These are phyloP conservation scores for carrot (Daucus carota) DNA, from an alignment of 129 eudicot species.

Conservation along the genomic window DNA sequence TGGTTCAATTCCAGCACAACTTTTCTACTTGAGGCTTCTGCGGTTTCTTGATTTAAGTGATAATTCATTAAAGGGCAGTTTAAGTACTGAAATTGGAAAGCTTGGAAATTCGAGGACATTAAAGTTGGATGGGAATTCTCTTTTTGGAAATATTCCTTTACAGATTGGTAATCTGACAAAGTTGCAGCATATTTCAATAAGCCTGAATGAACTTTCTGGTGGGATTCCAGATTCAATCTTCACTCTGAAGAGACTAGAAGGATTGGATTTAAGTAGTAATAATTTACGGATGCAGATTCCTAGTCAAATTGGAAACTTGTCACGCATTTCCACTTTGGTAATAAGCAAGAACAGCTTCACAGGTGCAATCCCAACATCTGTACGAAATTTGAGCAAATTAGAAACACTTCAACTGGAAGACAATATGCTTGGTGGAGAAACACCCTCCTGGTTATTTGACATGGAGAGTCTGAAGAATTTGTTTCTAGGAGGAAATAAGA, in stretches of 20 bases:
- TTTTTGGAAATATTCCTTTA: constrained; percentile 30
- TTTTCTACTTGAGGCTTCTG: too few relatives aligned
- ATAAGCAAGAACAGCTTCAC: constrained; percentile 35
- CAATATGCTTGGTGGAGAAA: constrained; percentile 39
- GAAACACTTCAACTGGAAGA: constrained; percentile 26
- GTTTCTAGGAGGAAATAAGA: constrained; percentile 33
- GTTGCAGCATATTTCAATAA: constrained; percentile 20
- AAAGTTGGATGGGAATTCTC: constrained; percentile 29
- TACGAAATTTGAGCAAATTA: constrained; percentile 29
- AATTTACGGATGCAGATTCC: constrained; percentile 29
- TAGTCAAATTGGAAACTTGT: constrained; percentile 21
- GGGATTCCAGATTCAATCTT: constrained; percentile 26
- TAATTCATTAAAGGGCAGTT: constrained; percentile 28
- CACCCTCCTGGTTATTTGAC: constrained; percentile 42
- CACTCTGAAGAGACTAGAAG: constrained; percentile 23
- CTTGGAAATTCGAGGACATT: constrained; percentile 26
- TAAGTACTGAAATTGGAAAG: constrained; percentile 28
- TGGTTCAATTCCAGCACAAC: too few relatives aligned
- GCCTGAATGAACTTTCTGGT: constrained; percentile 31
- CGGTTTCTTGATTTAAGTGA: too few relatives aligned
- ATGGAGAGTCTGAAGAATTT: constrained; percentile 27
- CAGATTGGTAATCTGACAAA: constrained; percentile 40
- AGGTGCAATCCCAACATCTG: constrained; percentile 33
- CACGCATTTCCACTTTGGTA: constrained; percentile 32
- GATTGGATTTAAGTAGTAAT: constrained; percentile 34